phyloP scores from a whole-genome alignment of 495 filamentous ascomycete species.

The Penicillium maclennaniae region DNA sequence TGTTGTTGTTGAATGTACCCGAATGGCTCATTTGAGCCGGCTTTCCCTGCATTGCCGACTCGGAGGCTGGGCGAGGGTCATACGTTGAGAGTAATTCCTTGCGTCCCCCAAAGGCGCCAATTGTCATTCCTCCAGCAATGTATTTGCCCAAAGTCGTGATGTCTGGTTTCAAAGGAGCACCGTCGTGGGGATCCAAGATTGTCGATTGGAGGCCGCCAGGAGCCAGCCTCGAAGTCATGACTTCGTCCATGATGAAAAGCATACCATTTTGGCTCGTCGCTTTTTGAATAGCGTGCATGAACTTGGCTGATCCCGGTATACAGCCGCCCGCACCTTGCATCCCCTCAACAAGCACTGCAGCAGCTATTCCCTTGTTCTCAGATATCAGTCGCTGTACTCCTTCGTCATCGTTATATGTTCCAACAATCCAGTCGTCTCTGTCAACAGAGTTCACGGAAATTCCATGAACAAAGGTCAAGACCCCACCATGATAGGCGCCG shows the following conservation, averaged over 20 bases:
- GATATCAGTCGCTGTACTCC: constrained; percentile 5
- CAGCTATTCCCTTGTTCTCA: constrained; percentile 28
- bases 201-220: constrained; percentile 40
- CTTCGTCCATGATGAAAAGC: constrained; percentile 61
- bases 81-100: constrained; percentile 39
- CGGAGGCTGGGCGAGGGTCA: constrained; percentile 37
- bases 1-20: constrained; percentile 69
- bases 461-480: constrained; percentile 9
- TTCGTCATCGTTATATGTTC: constrained; percentile 43
- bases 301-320: constrained; percentile 41
- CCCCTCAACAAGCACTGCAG: constrained; percentile 56
- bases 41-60: neutral
- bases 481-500: constrained; percentile 26
- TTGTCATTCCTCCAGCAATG: constrained; percentile 58
- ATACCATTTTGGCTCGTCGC: constrained; percentile 34
- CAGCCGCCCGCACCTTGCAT: constrained; percentile 57
- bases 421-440: constrained; percentile 45
- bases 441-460: constrained; percentile 13
- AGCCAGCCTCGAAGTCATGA: constrained; percentile 57
- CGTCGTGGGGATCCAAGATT: neutral
- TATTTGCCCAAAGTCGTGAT: constrained; percentile 61
- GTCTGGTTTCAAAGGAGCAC: constrained; percentile 48
- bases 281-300: constrained; percentile 38
- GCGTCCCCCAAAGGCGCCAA: constrained; percentile 61
- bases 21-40: constrained; percentile 38